phyloP scores from a whole-genome alignment of 2,329 filamentous ascomycete species.

The Talaromyces atroroseus region DNA sequence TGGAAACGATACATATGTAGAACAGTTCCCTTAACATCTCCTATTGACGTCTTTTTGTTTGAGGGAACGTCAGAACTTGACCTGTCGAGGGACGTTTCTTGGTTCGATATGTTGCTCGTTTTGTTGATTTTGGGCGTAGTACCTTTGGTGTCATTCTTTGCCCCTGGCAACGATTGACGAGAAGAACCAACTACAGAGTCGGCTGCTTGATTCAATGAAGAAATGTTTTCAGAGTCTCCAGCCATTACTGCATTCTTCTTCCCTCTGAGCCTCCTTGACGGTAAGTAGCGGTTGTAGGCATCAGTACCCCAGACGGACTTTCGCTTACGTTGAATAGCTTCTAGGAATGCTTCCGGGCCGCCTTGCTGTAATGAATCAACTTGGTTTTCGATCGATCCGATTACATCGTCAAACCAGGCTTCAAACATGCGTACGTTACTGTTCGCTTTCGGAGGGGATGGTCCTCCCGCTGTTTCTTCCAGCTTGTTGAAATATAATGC shows the following conservation, averaged over 20 bases:
- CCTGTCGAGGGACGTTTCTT: neutral
- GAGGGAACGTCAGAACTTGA: neutral
- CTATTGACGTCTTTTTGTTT: neutral
- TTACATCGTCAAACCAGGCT: conserved; percentile 49
- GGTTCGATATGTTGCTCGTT: neutral
- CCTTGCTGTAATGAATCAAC: conserved; percentile 30
- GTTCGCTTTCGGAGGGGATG: conserved; percentile 31
- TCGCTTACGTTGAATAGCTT: conserved; percentile 22
- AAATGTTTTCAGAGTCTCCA: neutral
- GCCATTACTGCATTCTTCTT: conserved; percentile 16
- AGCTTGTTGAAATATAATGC: conserved; percentile 47
- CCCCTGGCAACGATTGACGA: neutral
- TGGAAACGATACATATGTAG: conserved; percentile 59
- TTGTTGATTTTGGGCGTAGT: neutral
- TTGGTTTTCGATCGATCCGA: conserved; percentile 38
- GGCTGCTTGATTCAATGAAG: conserved; percentile 3
- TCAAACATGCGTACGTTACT: conserved; percentile 45
- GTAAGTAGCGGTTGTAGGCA: conserved; percentile 27
- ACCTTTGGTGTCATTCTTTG: neutral
- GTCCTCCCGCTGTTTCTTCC: conserved; percentile 46
- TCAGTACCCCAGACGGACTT: conserved; percentile 28
- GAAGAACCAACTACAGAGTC: neutral
- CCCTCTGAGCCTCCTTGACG: conserved; percentile 26
- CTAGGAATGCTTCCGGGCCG: conserved; percentile 30
- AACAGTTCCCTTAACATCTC: conserved; percentile 29